Evolutionary conservation across 768 basidiomycete species (phyloP), one percentile per base, ranked within the genome.

Genomic region (Boletus rufocinnamomeus): DNA sequence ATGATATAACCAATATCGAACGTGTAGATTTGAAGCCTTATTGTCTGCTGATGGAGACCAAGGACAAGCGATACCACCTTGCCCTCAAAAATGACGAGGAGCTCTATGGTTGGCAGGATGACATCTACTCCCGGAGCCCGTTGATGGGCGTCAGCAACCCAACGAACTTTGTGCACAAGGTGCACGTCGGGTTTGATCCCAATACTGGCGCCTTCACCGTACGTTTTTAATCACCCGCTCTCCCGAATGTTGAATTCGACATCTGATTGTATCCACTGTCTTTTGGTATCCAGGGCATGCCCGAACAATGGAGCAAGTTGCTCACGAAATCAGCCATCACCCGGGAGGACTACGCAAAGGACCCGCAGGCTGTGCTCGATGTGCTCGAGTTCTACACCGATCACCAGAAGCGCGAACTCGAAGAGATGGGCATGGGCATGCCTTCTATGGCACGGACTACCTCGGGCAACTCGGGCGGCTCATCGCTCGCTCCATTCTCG

Each of bases 371-470:
- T 2, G 96, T 99, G 16, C 82, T 98, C 19, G 96, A 98, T 60
- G 96, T 97, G 1, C 86, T 99, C 60, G 95, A 98, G 70, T 99
- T 98, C 77, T 99, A 98, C 74, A 98, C 95, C 14, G 94, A 96
- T 72, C 92, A 93, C 66, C 93, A 96, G 78, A 96, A 95, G 71
- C 90, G 93, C n/a, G 93, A 96, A 72, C 74, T 88, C 67, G 93
- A 95, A 66, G 85, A 86, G 44, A 76, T 82, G 69, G 71, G 77
- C 4, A 76, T 75, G 65, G 66, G 59, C n/a, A 67, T 70, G 64
- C 55, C 66, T 35, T 55, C 71, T 30, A 27, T 72, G 23, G 37
- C 71, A 23, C 69, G 72, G 2, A 60, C 62, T 46, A 19, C 61
- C 35, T 64, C 66, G 3, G 60, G 58, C 5, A 54, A 66, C 32